Conservation (phyloP, 2,329 filamentous ascomycete species). For the Gliomastix tumulicola region DNA sequence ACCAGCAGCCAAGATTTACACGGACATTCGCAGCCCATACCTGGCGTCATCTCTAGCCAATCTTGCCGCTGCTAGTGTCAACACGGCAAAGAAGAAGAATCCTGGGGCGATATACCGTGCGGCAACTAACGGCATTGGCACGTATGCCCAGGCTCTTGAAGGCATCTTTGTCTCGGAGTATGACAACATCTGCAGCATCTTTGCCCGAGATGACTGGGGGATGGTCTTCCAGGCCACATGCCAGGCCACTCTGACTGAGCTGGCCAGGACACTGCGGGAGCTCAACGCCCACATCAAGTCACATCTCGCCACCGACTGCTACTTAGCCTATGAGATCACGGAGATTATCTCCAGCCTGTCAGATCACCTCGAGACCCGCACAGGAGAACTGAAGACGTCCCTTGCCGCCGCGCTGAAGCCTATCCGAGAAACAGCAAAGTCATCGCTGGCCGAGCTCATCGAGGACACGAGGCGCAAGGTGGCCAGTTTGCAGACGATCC, state of each 20-base stretch:
- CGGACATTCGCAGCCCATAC: slow-evolving; percentile 80
- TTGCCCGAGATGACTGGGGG: slow-evolving; percentile 78
- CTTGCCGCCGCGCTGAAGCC: slow-evolving; percentile 84
- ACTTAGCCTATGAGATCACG: slow-evolving; percentile 89
- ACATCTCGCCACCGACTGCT: slow-evolving; percentile 86
- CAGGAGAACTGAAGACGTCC: slow-evolving; percentile 76
- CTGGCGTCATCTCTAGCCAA: slow-evolving; percentile 78
- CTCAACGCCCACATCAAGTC: slow-evolving; percentile 83
- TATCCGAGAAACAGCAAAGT: slow-evolving; percentile 84
- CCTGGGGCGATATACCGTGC: slow-evolving; percentile 78
- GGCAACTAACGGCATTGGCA: slow-evolving; percentile 85
- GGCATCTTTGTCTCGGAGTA: slow-evolving; percentile 83
- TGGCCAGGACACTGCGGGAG: slow-evolving; percentile 79
- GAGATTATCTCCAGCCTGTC: slow-evolving; percentile 81
- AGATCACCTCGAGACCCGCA: slow-evolving; percentile 70
- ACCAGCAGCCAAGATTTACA: slow-evolving; percentile 74
- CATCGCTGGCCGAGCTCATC: slow-evolving; percentile 73
- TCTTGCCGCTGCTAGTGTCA: slow-evolving; percentile 77
- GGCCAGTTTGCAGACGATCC: slow-evolving; percentile 57
- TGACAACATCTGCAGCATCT: slow-evolving; percentile 83
- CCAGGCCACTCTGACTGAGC: slow-evolving; percentile 69
- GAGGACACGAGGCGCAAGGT: slow-evolving; percentile 75
- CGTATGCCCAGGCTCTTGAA: slow-evolving; percentile 82
- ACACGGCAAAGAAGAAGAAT: slow-evolving; percentile 74
- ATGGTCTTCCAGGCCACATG: slow-evolving; percentile 73